These are phyloP conservation scores for Pythium biforme DNA, from an alignment of 352 stramenopile species.

Conservation along the genomic window DNA sequence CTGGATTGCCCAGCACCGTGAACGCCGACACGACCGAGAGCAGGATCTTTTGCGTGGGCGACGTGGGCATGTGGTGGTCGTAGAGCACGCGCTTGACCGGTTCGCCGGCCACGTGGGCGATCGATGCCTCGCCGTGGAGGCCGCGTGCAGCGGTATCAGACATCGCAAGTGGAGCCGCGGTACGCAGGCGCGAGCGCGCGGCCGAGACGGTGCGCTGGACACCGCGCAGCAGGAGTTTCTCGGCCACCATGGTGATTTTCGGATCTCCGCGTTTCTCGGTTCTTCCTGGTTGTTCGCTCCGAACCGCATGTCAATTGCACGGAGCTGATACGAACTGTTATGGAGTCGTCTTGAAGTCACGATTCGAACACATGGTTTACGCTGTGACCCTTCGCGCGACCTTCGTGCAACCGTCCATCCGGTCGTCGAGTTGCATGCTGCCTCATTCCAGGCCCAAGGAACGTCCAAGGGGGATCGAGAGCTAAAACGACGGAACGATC, in stretches of 20 bases:
- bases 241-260: neutral
- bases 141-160: neutral
- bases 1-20: slow-evolving; percentile 90
- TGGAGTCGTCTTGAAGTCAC: neutral
- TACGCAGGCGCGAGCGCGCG: neutral
- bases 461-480: neutral
- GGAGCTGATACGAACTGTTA: slow-evolving; percentile 18
- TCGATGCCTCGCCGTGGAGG: slow-evolving; percentile 7
- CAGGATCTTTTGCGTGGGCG: slow-evolving; percentile 82
- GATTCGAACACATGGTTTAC: neutral
- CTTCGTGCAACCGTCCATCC: slow-evolving; percentile 15
- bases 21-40: slow-evolving; percentile 87
- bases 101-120: slow-evolving; percentile 37
- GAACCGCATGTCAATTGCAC: slow-evolving; percentile 18
- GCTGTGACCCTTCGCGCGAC: slow-evolving; percentile 11
- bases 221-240: slow-evolving; percentile 7
- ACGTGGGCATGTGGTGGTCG: slow-evolving; percentile 69
- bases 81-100: slow-evolving; percentile 65
- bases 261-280: neutral
- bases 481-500: neutral
- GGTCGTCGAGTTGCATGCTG: slow-evolving; percentile 1
- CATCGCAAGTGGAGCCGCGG: neutral
- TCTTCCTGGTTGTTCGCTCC: slow-evolving; percentile 1
- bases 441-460: neutral
- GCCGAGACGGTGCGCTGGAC: slow-evolving; percentile 1